Evolutionary conservation across 306 rosid genomes (phyloP), one percentile per base, ranked within the genome.

Genomic region (Rosa multiflora): DNA sequence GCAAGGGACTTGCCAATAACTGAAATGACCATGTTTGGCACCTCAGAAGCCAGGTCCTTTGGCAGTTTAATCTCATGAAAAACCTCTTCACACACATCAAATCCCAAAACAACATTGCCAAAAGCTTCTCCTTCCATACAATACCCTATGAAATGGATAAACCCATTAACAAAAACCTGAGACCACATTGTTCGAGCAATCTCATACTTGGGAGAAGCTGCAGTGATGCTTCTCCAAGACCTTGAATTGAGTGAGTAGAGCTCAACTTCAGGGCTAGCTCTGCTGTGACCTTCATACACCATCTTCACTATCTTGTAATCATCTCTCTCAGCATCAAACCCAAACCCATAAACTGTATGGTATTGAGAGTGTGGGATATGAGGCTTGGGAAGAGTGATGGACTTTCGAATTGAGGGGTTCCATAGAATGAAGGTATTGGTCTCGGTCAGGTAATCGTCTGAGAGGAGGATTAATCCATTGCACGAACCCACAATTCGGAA

Each of bases 401-500:
- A 20, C 72, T 52, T 73, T 39, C n/a, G 17, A 18, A 80, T 66
- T 10, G 58, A 66, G 5, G 83, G 83, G 61, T 80, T 73, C 79
- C 79, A 73, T 4, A 73, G 58, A 73, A 42, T 6, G n/a, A 64
- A 67, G 0, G 52, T 14, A 10, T 53, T 66, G 42, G 55, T 14
- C 8, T 37, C 52, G 10, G 6, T 17, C 23, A 9, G 52, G 37
- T 10, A 42, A 67, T 55, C 70, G 12, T 67, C 46, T 5, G 75
- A 26, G 59, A 66, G 67, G 44, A 70, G 73, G 21, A 74, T 7
- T 55, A 67, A 3, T 6, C 83, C 83, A 8, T 67, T 74, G 29
- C 74, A 67, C 8, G 52, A 67, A 35, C 79, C 76, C 13, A 74
- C 63, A 0, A 67, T 43, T 3, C 23, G 7, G 26, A 66, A 66